A percentile compares a stretch with the other conserved stretches of the same genome.
phyloP scores from a whole-genome alignment of 495 filamentous ascomycete genomes.

The Arthonia radiata region DNA sequence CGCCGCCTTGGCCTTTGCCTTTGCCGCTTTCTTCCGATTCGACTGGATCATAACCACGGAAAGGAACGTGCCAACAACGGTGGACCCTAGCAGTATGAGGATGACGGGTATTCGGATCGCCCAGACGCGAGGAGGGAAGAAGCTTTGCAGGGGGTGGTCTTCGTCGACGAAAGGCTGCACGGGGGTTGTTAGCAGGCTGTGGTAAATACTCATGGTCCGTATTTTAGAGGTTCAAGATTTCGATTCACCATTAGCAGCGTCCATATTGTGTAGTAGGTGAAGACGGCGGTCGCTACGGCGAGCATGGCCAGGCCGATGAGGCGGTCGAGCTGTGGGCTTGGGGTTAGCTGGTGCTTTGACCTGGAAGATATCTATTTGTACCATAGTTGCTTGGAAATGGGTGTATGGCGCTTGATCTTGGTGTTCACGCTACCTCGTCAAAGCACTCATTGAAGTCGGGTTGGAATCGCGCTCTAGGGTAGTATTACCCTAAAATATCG shows the following conservation, averaged over 20 bases:
- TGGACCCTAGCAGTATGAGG: slow-evolving; percentile 69
- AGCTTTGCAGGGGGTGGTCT: slow-evolving; percentile 72
- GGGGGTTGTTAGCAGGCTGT: slow-evolving; percentile 1
- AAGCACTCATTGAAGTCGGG: too few species aligned
- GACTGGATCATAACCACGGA: slow-evolving; percentile 96
- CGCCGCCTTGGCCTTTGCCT: slow-evolving; percentile 59
- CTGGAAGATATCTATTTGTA: slow-evolving; percentile 12
- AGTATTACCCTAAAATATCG: too few species aligned
- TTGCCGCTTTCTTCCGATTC: slow-evolving; percentile 89
- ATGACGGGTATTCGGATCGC: slow-evolving; percentile 96
- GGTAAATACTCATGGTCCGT: slow-evolving; percentile 1
- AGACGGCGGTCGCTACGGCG: slow-evolving; percentile 78
- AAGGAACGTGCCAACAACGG: slow-evolving; percentile 89
- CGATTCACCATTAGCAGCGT: slow-evolving; percentile 72
- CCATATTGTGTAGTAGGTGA: slow-evolving; percentile 97
- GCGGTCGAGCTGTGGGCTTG: slow-evolving; percentile 53
- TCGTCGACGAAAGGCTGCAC: slow-evolving; percentile 83
- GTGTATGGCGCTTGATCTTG: too few species aligned
- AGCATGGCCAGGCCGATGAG: slow-evolving; percentile 95
- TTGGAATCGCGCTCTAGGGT: too few species aligned
- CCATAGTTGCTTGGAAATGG: slow-evolving; percentile 1
- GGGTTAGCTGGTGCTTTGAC: background rate
- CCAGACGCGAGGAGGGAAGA: slow-evolving; percentile 96
- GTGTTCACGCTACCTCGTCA: too few species aligned
- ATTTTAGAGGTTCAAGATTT: background rate